Base-by-base conservation (phyloP, 2,329 filamentous ascomycete species). In the Phaeosphaeriaceae sp. region DNA sequence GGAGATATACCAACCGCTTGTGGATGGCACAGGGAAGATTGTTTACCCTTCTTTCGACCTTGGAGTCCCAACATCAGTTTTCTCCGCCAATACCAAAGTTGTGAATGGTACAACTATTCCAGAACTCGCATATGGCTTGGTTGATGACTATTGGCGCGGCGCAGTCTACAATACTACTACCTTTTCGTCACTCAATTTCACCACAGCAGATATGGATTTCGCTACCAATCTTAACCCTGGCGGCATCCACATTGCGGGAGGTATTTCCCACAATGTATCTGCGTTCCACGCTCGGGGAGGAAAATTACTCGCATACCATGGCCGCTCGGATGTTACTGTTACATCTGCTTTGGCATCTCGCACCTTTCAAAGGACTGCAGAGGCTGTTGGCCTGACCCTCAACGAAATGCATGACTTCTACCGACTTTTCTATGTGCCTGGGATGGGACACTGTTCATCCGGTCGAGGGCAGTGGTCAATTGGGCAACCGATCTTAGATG, bases 401-500 rank as follows among this genome's bases (percentile, higher is more conserved):
- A 41, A 48, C 0, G 54, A 69, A 44, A 56, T 78, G 18, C 73
- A 77, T 46, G 58, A 63, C 1, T 77, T 76, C 51, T 74, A 78
- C 52, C 73, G 79, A 34, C 75, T 74, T 63, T 83, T 83, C 68
- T 74, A 75, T 26, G 78, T 76, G 63, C 76, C 57, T 48, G 81
- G 80, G 6, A 78, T 81, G 76, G 69, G 64, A 3, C 81, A 83
- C 63, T 83, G 80, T 61, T 55, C 50, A 32, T 73, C 73, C 11
- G 80, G 81, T 3, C 63, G 58, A 1, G 78, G 79, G 0, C 78
- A 78, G 4, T 64, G 54, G 42, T 46, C 42, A 12, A 61, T 67
- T 37, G 64, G 66, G 6, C 59, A 65, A 40, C 37, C 35, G 7
- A 7, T 2, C 6, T 6, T 37, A 18, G 37, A 33, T 30, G 30